phyloP scores from a whole-genome alignment of 2,329 filamentous ascomycete species.

The Pyricularia grisea region DNA sequence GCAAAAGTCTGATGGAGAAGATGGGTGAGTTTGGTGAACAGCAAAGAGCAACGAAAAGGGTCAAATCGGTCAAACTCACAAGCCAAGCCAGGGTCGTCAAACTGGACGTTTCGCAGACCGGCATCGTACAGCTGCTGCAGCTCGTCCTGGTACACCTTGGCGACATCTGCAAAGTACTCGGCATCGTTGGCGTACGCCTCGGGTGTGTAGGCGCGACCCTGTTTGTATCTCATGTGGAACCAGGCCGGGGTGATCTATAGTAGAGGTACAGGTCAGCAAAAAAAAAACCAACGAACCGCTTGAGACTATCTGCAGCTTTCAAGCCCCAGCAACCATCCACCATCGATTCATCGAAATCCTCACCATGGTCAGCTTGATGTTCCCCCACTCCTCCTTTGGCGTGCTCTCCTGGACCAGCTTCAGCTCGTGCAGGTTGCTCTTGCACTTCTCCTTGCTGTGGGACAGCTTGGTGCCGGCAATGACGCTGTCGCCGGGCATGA shows the following conservation, averaged over 20 bases:
- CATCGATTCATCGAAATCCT: background rate
- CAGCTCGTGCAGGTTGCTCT: slow-evolving; percentile 41
- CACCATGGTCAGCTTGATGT: slow-evolving; percentile 41
- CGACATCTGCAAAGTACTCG: slow-evolving; percentile 57
- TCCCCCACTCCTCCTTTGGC: slow-evolving; percentile 36
- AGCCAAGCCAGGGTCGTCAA: slow-evolving; percentile 57
- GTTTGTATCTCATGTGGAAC: slow-evolving; percentile 46
- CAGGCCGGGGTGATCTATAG: slow-evolving; percentile 37
- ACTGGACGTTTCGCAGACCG: slow-evolving; percentile 57
- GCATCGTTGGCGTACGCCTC: slow-evolving; percentile 46
- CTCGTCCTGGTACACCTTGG: slow-evolving; percentile 56
- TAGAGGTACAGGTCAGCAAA: background rate
- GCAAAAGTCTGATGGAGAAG: slow-evolving; percentile 52
- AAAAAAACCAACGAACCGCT: background rate
- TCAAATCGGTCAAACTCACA: slow-evolving; percentile 34
- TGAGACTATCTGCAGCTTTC: background rate
- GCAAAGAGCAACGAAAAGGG: background rate
- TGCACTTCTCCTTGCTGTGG: slow-evolving; percentile 29
- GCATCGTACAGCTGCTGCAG: slow-evolving; percentile 51
- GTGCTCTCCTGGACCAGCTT: slow-evolving; percentile 33
- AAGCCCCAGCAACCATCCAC: no score
- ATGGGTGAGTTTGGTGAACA: slow-evolving; percentile 6
- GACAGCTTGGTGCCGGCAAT: slow-evolving; percentile 38
- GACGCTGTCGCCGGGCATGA: slow-evolving; percentile 47
- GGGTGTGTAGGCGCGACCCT: slow-evolving; percentile 44